A percentile compares a stretch with the other conserved stretches of the same genome.
phyloP scores from a whole-genome alignment of 2,329 filamentous ascomycete genomes.

The Ophiocordyceps sinensis region DNA sequence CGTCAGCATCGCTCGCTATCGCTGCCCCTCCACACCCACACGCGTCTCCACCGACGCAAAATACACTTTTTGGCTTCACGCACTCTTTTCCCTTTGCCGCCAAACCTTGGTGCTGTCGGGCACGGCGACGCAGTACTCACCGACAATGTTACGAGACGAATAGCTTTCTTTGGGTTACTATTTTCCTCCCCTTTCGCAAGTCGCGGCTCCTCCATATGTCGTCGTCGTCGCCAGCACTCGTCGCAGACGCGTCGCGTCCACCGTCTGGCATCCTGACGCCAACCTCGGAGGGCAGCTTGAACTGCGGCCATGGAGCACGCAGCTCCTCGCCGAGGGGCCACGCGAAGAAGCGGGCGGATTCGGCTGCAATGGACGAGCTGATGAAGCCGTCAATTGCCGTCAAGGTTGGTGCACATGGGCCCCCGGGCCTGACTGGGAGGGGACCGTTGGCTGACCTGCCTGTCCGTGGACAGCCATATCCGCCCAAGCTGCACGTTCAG shows the following conservation, averaged over 20 bases:
- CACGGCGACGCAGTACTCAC: no score
- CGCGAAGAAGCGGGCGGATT: constrained; percentile 22
- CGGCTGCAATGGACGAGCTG: constrained; percentile 32
- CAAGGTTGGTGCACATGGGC: constrained; percentile 24
- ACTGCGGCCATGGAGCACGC: constrained; percentile 15
- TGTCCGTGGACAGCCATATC: constrained; percentile 32
- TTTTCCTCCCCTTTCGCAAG: constrained; percentile 1
- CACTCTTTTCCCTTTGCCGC: no score
- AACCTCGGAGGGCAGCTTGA: constrained; percentile 23
- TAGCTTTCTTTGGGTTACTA: neutral
- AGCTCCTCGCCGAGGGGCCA: constrained; percentile 12
- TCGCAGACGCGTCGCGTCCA: constrained; percentile 35
- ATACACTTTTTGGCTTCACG: no score
- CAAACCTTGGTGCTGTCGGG: no score
- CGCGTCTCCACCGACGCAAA: no score
- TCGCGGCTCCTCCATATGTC: constrained; percentile 8
- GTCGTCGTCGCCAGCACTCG: constrained; percentile 18
- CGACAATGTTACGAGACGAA: neutral
- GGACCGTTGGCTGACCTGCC: constrained; percentile 6
- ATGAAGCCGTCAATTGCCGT: constrained; percentile 36
- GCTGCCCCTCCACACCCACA: no score
- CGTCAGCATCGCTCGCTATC: no score
- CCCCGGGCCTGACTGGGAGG: neutral
- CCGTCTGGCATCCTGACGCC: constrained; percentile 26
- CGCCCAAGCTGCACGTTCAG: constrained; percentile 34